Base-by-base conservation (phyloP, 75 land plant species). In the Isoetes taiwanensis region DNA sequence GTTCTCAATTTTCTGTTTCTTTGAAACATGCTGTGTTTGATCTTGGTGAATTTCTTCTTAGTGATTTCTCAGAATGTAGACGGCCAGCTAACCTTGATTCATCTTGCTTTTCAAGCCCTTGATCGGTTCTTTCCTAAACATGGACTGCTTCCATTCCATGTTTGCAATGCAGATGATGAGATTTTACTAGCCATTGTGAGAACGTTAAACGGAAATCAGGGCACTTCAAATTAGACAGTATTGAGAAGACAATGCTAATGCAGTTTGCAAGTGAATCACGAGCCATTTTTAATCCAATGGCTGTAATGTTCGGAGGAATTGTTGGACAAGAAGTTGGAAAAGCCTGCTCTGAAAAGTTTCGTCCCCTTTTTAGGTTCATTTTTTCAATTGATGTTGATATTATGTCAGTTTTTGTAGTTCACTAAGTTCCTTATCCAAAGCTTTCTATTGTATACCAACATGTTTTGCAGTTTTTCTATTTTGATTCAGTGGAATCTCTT, bases 401-500 rank as follows among this genome's bases (percentile, higher is more conserved):
- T 20, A 21, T 57, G 9, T 9, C 3, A 24, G 25, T 29, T 21
- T 43, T 23, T 46, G 28, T 27, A 39, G 12, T 23, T 58, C 1
- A n/a, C 1, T 58, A 21, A 3, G 37, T 43, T 11, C 16, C 24
- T 3, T 58, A 29, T 54, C 0, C 16, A 29, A 59, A 2, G 28
- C 41, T 26, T 40, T 57, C 1, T 34, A 33, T 30, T 12, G n/a
- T n/a, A n/a, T n/a, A n/a, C n/a, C n/a, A n/a, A n/a, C n/a, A n/a
- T 3, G 33, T 34, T 57, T 30, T 23, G 21, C 85, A 88, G 86
- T 89, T 85, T 70, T 82, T 89, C 59, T 89, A 89, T 62, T 85
- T 85, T 59, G 96, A 89, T 52, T 89, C 96, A 19, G 64, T 89
- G 61, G 96, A 89, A 54, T 90, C 93, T 2, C 83, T 90, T 27